A percentile compares a stretch with the other conserved stretches of the same genome.
Evolutionary conservation across 495 filamentous ascomycete species (phyloP).

Genomic region (Saxophila tyrrhenica): DNA sequence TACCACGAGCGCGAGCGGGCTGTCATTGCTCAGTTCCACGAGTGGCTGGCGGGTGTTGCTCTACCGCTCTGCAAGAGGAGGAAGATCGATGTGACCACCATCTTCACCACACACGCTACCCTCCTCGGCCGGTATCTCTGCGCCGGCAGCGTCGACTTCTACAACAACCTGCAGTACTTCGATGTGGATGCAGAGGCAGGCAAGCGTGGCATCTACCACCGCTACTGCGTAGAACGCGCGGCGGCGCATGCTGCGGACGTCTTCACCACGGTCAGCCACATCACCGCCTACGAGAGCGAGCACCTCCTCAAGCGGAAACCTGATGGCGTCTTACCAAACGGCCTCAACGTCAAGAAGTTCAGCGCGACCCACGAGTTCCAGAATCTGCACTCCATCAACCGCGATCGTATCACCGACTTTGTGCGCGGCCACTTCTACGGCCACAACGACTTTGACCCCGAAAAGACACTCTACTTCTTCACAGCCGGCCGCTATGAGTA

Average conservation of each 20-base stretch:
- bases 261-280: slow-evolving; percentile 97
- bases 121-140: slow-evolving; percentile 91
- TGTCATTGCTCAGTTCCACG: slow-evolving; percentile 95
- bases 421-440: slow-evolving; percentile 97
- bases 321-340: slow-evolving; percentile 91
- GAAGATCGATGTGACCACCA: slow-evolving; percentile 92
- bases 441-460: slow-evolving; percentile 90
- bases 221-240: slow-evolving; percentile 94
- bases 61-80: slow-evolving; percentile 84
- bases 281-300: slow-evolving; percentile 95
- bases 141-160: slow-evolving; percentile 95
- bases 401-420: slow-evolving; percentile 97
- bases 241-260: slow-evolving; percentile 87
- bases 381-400: slow-evolving; percentile 89
- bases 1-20: slow-evolving; percentile 81
- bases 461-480: slow-evolving; percentile 97
- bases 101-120: slow-evolving; percentile 97
- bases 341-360: slow-evolving; percentile 97
- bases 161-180: slow-evolving; percentile 96
- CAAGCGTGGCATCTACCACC: slow-evolving; percentile 95
- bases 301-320: slow-evolving; percentile 96
- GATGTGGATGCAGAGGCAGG: slow-evolving; percentile 95
- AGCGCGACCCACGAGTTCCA: slow-evolving; percentile 98
- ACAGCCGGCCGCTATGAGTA: slow-evolving; percentile 95
- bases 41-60: slow-evolving; percentile 96